These are phyloP conservation scores for Kwoniella newhampshirensis DNA, from an alignment of 768 basidiomycete species.

Conservation along the genomic window DNA sequence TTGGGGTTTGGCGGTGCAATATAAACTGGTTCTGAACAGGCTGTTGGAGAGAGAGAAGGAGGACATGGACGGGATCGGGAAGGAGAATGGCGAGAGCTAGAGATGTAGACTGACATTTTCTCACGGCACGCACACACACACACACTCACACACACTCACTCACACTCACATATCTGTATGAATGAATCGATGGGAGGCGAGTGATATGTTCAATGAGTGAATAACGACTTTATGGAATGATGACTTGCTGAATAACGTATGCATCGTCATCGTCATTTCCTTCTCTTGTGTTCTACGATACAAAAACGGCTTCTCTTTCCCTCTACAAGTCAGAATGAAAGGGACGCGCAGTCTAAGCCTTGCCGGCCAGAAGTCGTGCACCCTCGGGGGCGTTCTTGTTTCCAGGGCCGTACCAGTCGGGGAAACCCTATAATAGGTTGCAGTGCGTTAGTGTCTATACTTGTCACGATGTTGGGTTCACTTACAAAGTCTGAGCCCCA, in stretches of 20 bases:
- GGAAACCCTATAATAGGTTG: slow-evolving; percentile 29
- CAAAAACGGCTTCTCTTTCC: neutral
- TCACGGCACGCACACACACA: too few relatives aligned
- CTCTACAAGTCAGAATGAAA: neutral
- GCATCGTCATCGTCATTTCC: too few relatives aligned
- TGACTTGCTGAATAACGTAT: too few relatives aligned
- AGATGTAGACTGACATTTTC: neutral
- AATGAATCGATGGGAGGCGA: too few relatives aligned
- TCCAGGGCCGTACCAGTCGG: slow-evolving; percentile 44
- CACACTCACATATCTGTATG: too few relatives aligned
- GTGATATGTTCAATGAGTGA: too few relatives aligned
- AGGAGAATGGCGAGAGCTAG: slow-evolving; percentile 4
- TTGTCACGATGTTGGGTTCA: neutral
- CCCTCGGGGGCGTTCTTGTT: slow-evolving; percentile 49
- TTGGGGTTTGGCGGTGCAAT: slow-evolving; percentile 40
- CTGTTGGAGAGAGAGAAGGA: slow-evolving; percentile 29
- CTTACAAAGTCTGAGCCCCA: slow-evolving; percentile 46
- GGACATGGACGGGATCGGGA: neutral
- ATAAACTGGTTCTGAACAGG: slow-evolving; percentile 34
- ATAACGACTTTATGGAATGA: too few relatives aligned
- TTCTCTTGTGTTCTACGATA: too few relatives aligned
- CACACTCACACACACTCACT: too few relatives aligned
- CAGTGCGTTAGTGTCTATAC: neutral
- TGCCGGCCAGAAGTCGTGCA: slow-evolving; percentile 33
- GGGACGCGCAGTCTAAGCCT: slow-evolving; percentile 13